Evolutionary conservation across 192 early-diverging fungal species (phyloP), one percentile per base, ranked within the genome.

Genomic region (Backusella mclennaniae): DNA sequence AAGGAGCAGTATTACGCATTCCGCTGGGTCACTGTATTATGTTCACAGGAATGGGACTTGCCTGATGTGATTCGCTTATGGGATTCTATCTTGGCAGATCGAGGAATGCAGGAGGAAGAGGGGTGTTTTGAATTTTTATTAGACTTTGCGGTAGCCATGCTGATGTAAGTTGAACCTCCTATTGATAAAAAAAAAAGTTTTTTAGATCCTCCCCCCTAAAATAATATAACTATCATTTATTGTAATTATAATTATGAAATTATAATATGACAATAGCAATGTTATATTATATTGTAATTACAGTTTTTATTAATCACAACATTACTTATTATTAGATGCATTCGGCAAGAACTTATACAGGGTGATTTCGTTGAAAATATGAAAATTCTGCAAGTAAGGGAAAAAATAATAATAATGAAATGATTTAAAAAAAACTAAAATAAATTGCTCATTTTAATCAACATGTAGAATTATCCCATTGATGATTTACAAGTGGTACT

Each of bases 11-110:
- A 91, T 76, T 95, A 91, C 79, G 86, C 89, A n/a, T 92, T 95
- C 79, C 89, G 93, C 1, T 95, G 94, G 94, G 83, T 95, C 68
- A 92, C 93, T 14, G 91, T 93, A 7, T 77, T 93, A 46, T 89
- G 89, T 39, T 89, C 92, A 7, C 93, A 94, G 78, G 93, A 94
- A 82, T 92, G 89, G 80, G 80, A 88, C 35, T 81, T 95, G 9
- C 94, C 94, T 0, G 93, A 95, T 82, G 88, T 93, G 3, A 89
- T 94, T 69, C 77, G 89, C 26, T 82, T 95, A 46, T 95, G 94
- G 94, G 94, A 95, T 79, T 89, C 93, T 35, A 73, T 93, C 9
- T 81, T 95, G 53, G 90, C 94, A 0, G 92, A 95, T 75, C 84
- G 92, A 9, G 84, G 79, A 7, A 76, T 82, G 35, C 21, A 82